Base-by-base conservation (phyloP, 1,284 basidiomycete genomes). In the Laetiporus sulphureus region DNA sequence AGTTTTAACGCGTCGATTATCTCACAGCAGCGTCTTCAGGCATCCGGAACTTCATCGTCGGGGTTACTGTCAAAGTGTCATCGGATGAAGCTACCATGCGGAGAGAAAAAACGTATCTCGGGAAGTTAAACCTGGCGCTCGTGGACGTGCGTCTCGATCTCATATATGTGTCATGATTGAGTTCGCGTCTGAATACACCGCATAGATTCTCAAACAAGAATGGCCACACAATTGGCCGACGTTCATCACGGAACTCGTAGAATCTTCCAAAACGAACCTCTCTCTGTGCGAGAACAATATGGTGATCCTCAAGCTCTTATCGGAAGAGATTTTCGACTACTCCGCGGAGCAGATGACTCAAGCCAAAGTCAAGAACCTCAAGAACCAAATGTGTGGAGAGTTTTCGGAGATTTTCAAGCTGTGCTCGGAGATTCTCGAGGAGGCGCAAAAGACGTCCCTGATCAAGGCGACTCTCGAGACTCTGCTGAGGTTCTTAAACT, bases 221-320 rank as follows among this genome's bases (percentile, higher is more conserved):
- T 99, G 96, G 96, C 96, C 95, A 16, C 92, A 98, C 63, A 94
- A 97, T 59, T 99, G 96, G 96, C 94, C 95, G 20, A 88, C 80
- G 11, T 99, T 99, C 71, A 98, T 99, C 59, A 85, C 92, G 6
- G 96, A 99, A 62, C 91, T 99, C 43, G 93, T 99, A 46, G 86
- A 94, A 50, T 97, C 95, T 6, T 98, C 94, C 41, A 94, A 95
- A 65, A 91, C 91, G 32, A 98, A 94, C 60, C 78, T 99, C 29
- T 87, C 91, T 2, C 79, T 99, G 22, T 99, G 96, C 75, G 96
- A 99, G 67, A 99, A 99, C 76, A 99, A 99, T 72, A 99, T 99
- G 96, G 80, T 93, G 62, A 99, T 99, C 61, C 75, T 99, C 51
- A 91, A 92, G 62, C 75, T 99, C n/a, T 74, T 99, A 13, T 97